Base-by-base conservation (phyloP, 257 asterid species). In the Nicotiana obtusifolia region DNA sequence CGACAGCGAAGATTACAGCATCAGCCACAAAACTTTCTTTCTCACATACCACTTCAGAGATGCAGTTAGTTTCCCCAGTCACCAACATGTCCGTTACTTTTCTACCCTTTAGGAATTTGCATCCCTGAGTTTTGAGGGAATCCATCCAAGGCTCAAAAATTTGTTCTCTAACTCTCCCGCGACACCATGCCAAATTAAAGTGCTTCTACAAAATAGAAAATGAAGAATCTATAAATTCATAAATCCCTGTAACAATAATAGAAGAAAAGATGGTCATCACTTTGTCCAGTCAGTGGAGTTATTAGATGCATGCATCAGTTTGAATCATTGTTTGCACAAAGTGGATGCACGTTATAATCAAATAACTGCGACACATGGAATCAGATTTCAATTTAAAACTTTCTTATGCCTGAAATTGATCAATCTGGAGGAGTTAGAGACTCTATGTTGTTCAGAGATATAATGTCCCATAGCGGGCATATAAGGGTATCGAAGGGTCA, bases 11-110 rank as follows among this genome's bases (percentile, higher is more conserved):
- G 65, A 91, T 86, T 41, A 87, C 80, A 1, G 90, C 90, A 59
- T 92, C 93, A 1, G 90, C 89, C 87, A 79, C 89, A 65, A 92
- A 90, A 81, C 86, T 88, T 85, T 90, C 97, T 84, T 87, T 91
- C 41, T 82, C 97, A 81, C 94, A 92, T 61, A 85, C 84, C 66
- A 92, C 85, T 84, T 86, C 88, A 47, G 89, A 82, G 49, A 89
- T 33, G 79, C 91, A 60, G 19, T 91, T 89, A 20, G 89, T 86
- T 82, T 90, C 90, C 82, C 90, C 91, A 49, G 87, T 68, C 24
- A 90, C 66, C 62, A 82, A 69, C 5, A 92, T 30, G 64, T 90
- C 93, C 5, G 92, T 91, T 30, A 90, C 91, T 81, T 78, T 87
- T 85, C 91, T 89, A 53, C 92, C 93, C 78, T 85, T 90, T 17